phyloP scores from a whole-genome alignment of 257 asterid species.

The Plantago major region DNA sequence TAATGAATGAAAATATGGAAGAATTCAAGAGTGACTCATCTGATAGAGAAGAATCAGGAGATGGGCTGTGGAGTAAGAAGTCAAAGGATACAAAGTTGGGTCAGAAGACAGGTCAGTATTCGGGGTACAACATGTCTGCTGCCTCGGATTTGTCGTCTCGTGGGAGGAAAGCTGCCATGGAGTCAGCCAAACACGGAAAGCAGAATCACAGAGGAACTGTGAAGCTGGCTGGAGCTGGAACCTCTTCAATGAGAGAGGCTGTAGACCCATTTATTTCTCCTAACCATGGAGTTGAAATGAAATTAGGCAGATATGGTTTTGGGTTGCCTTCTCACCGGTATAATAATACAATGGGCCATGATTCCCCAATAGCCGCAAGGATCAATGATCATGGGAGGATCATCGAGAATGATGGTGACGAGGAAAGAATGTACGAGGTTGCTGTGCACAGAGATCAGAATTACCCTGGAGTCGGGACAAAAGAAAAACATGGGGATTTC shows the following conservation, averaged over 20 bases:
- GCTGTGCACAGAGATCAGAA: conserved; percentile 53
- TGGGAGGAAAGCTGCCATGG: conserved; percentile 35
- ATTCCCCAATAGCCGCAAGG: conserved; percentile 38
- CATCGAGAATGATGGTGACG: conserved; percentile 54
- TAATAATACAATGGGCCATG: conserved; percentile 39
- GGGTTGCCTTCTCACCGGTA: conserved; percentile 39
- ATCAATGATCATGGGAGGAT: conserved; percentile 31
- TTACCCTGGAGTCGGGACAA: conserved; percentile 35
- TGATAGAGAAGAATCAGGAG: conserved; percentile 75
- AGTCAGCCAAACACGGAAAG: conserved; percentile 50
- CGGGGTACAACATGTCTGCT: conserved; percentile 39
- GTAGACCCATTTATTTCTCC: conserved; percentile 40
- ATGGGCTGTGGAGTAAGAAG: conserved; percentile 67
- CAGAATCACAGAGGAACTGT: conserved; percentile 58
- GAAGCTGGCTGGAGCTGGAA: conserved; percentile 54
- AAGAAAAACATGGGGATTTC: conserved; percentile 33
- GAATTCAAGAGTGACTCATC: conserved; percentile 72
- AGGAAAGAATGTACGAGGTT: conserved; percentile 57
- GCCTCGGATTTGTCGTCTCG: conserved; percentile 44
- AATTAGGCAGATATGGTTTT: conserved; percentile 35
- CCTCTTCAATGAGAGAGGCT: conserved; percentile 41
- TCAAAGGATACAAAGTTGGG: conserved; percentile 57
- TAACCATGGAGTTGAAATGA: conserved; percentile 43
- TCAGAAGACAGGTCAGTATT: conserved; percentile 43
- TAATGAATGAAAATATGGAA: conserved; percentile 93